These are phyloP conservation scores for Heterobasidion parviporum DNA, from an alignment of 1,284 basidiomycete species.

Conservation along the genomic window DNA sequence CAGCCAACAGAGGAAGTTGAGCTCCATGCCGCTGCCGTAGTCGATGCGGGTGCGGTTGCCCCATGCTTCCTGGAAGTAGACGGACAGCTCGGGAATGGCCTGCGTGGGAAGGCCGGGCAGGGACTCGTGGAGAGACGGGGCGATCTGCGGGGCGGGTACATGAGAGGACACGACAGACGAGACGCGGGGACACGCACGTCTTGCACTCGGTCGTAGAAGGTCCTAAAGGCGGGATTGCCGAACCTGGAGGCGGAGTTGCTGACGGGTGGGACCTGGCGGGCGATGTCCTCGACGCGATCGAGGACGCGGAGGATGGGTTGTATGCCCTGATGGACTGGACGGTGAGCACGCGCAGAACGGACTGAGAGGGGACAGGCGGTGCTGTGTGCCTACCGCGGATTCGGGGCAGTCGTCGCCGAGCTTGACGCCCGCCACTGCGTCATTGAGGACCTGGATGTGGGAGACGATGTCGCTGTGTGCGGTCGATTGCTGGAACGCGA, in stretches of 20 bases:
- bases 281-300: conserved; percentile 60
- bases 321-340: conserved; percentile 42
- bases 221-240: conserved; percentile 94
- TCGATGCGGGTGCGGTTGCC: conserved; percentile 91
- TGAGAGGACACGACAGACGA: not conserved
- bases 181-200: conserved; percentile 37
- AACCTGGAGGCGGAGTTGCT: conserved; percentile 91
- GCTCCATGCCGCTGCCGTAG: conserved; percentile 98
- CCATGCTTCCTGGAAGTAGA: conserved; percentile 87
- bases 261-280: conserved; percentile 71
- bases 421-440: conserved; percentile 69
- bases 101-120: conserved; percentile 53
- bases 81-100: conserved; percentile 59
- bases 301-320: conserved; percentile 55
- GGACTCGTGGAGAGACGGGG: conserved; percentile 43
- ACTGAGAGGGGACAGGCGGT: not conserved
- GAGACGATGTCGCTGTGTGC: conserved; percentile 66
- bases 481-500: conserved; percentile 72
- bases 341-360: not conserved
- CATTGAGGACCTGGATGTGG: conserved; percentile 77
- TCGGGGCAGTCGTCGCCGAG: conserved; percentile 56
- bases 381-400: conserved; percentile 42
- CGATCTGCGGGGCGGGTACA: conserved; percentile 21
- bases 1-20: conserved; percentile 98
- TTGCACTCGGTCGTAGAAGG: conserved; percentile 79